Base-by-base conservation (phyloP, 805 yeast species). In the Jamesozyma hellenica region DNA sequence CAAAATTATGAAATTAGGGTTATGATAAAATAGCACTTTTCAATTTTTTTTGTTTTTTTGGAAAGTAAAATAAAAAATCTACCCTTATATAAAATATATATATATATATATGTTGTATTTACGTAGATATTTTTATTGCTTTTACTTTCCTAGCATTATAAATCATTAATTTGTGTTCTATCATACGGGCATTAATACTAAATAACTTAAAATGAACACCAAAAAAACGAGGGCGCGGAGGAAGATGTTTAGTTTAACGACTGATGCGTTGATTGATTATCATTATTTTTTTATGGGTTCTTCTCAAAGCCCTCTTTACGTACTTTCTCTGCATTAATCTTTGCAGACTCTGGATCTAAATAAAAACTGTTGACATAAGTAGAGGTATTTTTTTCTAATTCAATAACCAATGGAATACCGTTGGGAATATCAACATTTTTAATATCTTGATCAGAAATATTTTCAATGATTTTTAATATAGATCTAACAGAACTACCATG, bases 401-500 rank as follows among this genome's bases (percentile, higher is more conserved):
- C 79, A 48, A 82, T 65, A 36, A 77, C 79, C 61, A 83, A 67
- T 34, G 94, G 94, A 38, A 82, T 81, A 41, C 87, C 92, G 54
- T 86, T 83, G 23, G 94, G 92, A 40, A 83, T 80, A 64, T 83
- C 82, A 47, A 83, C 71, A 36, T 75, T 72, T 41, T 82, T 80
- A 49, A 83, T 82, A 35, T 75, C 82, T 3, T 70, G 74, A 52
- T 80, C 86, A 36, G 77, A 68, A 31, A 83, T 73, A 14, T 66
- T 65, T 62, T 79, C 82, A 48, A 83, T 58, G 50, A 78, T 70
- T 61, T 82, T 83, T 49, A 82, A 70, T 42, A 83, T 64, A 8
- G 87, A 83, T 56, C 94, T 70, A 44, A 82, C 82, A 4, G 88
- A 75, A 57, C 84, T 78, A 32, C 94, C 94, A 68, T 83, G 94